Evolutionary conservation across 179 eudicot genomes (phyloP).

Genomic region (Kewa caespitosa): DNA sequence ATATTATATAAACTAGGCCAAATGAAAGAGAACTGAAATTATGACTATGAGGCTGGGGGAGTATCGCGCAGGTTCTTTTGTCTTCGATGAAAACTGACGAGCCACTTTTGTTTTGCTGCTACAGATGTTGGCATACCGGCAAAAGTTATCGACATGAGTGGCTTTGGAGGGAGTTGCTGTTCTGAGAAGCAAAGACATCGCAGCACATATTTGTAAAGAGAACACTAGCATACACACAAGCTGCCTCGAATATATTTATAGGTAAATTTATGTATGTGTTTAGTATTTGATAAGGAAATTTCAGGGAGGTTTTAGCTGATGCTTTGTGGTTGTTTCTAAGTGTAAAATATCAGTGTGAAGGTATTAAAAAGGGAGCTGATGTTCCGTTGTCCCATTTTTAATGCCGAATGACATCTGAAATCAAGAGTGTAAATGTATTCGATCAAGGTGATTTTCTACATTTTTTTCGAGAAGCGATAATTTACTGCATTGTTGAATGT

Average conservation of each 20-base stretch:
- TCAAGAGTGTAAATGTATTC: no score
- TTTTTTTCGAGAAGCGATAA: no score
- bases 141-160: slow-evolving; percentile 26
- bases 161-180: slow-evolving; percentile 5
- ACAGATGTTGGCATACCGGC: slow-evolving; percentile 62
- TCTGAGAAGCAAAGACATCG: slow-evolving; percentile 4
- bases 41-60: neutral
- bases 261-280: slow-evolving; percentile 18
- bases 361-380: slow-evolving; percentile 9
- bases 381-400: neutral
- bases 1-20: neutral
- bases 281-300: slow-evolving; percentile 10
- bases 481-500: no score
- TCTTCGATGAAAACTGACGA: neutral
- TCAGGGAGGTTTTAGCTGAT: slow-evolving; percentile 10
- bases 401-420: no score
- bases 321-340: slow-evolving; percentile 5
- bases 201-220: slow-evolving; percentile 30
- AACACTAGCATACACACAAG: slow-evolving; percentile 19
- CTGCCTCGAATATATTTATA: slow-evolving; percentile 2
- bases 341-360: neutral
- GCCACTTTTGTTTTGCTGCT: slow-evolving; percentile 8
- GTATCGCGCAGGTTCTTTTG: neutral
- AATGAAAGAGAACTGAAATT: neutral
- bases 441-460: no score